phyloP scores from a whole-genome alignment of 768 basidiomycete species.

The Agaricus sinodeliciosus region DNA sequence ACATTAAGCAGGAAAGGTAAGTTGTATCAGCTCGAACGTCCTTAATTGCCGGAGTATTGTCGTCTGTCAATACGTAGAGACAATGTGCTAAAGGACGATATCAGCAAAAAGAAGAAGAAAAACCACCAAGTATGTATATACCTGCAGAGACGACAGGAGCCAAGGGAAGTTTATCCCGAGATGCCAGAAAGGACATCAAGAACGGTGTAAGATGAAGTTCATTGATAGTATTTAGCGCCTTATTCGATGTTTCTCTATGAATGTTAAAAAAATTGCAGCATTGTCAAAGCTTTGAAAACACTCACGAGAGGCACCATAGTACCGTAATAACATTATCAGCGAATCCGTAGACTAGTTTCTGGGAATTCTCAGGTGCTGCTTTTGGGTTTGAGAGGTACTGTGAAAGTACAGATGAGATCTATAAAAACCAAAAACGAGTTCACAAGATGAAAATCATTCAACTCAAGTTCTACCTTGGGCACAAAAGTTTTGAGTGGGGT shows the following conservation, averaged over 20 bases:
- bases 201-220: slow-evolving; percentile 73
- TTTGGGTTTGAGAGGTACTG: slow-evolving; percentile 58
- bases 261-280: slow-evolving; percentile 19
- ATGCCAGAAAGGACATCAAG: slow-evolving; percentile 82
- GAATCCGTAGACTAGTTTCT: slow-evolving; percentile 77
- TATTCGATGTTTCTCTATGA: slow-evolving; percentile 84
- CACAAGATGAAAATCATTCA: not conserved
- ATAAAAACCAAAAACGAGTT: not conserved
- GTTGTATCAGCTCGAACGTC: slow-evolving; percentile 54
- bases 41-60: slow-evolving; percentile 71
- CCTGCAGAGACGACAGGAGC: slow-evolving; percentile 78
- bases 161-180: slow-evolving; percentile 61
- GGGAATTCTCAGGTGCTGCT: slow-evolving; percentile 59
- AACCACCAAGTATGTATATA: slow-evolving; percentile 23
- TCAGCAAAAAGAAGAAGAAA: not conserved
- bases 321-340: slow-evolving; percentile 91
- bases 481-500: slow-evolving; percentile 69
- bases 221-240: slow-evolving; percentile 84
- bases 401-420: slow-evolving; percentile 73
- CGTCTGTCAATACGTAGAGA: slow-evolving; percentile 88
- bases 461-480: slow-evolving; percentile 51
- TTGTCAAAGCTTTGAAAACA: slow-evolving; percentile 14
- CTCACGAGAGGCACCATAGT: slow-evolving; percentile 93
- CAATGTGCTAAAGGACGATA: slow-evolving; percentile 61
- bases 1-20: slow-evolving; percentile 60